phyloP scores from a whole-genome alignment of 768 basidiomycete genomes.

The Hemileccinum rubropunctum region DNA sequence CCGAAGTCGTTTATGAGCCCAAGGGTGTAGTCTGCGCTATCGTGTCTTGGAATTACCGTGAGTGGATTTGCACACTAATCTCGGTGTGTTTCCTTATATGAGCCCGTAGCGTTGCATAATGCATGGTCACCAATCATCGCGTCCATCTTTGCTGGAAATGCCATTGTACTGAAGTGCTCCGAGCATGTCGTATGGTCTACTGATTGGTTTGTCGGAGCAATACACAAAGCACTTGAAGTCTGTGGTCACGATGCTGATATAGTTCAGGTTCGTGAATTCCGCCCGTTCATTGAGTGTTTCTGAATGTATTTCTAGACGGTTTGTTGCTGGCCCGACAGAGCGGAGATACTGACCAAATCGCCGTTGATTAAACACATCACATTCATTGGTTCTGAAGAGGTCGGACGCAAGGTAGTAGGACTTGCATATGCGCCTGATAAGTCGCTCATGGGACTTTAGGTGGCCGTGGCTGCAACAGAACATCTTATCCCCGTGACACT shows the following conservation, averaged over 20 bases:
- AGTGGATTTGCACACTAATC: slow-evolving; percentile 17
- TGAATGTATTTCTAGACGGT: slow-evolving; percentile 50
- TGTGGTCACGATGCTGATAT: slow-evolving; percentile 87
- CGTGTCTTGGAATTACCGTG: slow-evolving; percentile 96
- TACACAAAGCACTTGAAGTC: slow-evolving; percentile 69
- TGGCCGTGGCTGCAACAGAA: slow-evolving; percentile 80
- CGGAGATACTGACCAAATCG: slow-evolving; percentile 74
- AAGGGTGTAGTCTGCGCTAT: slow-evolving; percentile 90
- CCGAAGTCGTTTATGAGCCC: slow-evolving; percentile 83
- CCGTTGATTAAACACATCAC: slow-evolving; percentile 90
- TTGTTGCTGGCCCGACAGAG: slow-evolving; percentile 86
- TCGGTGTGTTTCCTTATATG: background rate
- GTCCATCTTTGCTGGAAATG: slow-evolving; percentile 87
- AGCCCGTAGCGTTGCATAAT: slow-evolving; percentile 79
- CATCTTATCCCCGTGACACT: slow-evolving; percentile 90
- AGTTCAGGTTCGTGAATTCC: slow-evolving; percentile 60
- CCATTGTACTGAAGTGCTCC: slow-evolving; percentile 86
- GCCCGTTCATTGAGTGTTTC: background rate
- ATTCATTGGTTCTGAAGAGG: slow-evolving; percentile 81
- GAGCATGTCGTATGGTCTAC: slow-evolving; percentile 94
- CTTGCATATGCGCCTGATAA: slow-evolving; percentile 3
- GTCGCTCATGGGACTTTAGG: slow-evolving; percentile 38
- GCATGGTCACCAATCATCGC: slow-evolving; percentile 92
- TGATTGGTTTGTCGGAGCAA: slow-evolving; percentile 74
- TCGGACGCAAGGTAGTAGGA: slow-evolving; percentile 63